Conservation (phyloP, 306 rosid genomes). For the Adenanthera pavonina region DNA sequence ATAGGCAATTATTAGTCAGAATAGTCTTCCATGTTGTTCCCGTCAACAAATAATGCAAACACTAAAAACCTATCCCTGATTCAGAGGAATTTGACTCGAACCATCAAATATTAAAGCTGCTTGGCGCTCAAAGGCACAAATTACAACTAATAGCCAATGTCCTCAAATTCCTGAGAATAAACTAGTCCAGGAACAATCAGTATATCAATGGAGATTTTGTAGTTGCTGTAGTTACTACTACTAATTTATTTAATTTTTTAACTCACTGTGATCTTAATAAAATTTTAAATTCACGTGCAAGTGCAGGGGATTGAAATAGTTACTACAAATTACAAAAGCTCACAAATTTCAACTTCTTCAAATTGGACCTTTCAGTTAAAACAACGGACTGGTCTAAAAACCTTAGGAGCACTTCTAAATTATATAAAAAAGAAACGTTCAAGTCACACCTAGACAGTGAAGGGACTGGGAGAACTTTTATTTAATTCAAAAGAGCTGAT, state of each 20-base stretch:
- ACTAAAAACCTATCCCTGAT: neutral
- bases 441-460: neutral
- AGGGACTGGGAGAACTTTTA: constrained; percentile 1
- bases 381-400: neutral
- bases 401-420: neutral
- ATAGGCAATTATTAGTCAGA: neutral
- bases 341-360: constrained; percentile 22
- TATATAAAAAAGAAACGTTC: neutral
- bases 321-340: neutral
- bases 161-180: neutral
- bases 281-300: no score
- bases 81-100: neutral
- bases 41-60: neutral
- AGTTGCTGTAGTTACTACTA: neutral
- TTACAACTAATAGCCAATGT: neutral
- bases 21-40: constrained; percentile 8
- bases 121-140: neutral
- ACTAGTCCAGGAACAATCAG: neutral
- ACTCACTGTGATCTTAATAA: no score
- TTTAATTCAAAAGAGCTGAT: neutral
- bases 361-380: neutral
- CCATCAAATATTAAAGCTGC: neutral
- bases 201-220: neutral
- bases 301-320: neutral
- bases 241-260: no score